Conservation (phyloP, 768 basidiomycete genomes). For the Sporobolomyces roseus region DNA sequence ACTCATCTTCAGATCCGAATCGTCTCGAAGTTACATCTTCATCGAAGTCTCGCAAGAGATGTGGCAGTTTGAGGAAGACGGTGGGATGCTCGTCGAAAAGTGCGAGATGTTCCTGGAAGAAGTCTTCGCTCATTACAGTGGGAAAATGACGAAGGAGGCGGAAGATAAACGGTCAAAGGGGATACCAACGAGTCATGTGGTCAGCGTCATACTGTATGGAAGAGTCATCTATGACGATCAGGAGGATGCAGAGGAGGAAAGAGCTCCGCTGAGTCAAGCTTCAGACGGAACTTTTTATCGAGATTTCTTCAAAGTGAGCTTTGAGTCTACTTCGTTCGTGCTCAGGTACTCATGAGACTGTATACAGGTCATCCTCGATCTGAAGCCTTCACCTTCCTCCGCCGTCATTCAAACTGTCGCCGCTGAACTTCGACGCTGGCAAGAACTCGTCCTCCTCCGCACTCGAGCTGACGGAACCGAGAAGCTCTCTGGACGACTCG, state of each 20-base stretch:
- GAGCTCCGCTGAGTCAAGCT: constrained; percentile 71
- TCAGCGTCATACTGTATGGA: constrained; percentile 90
- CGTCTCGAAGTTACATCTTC: constrained; percentile 86
- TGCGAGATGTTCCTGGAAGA: constrained; percentile 92
- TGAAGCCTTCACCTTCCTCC: constrained; percentile 51
- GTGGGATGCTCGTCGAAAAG: constrained; percentile 81
- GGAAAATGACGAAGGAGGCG: constrained; percentile 24
- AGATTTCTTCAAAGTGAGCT: constrained; percentile 57
- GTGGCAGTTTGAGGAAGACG: constrained; percentile 95
- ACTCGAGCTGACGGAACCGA: constrained; percentile 49
- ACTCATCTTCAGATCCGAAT: constrained; percentile 80
- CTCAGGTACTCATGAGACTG: neutral
- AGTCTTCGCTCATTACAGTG: constrained; percentile 75
- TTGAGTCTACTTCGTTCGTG: neutral
- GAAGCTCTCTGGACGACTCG: constrained; percentile 69
- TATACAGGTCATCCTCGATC: constrained; percentile 74
- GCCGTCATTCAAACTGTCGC: constrained; percentile 29
- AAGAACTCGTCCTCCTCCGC: constrained; percentile 26
- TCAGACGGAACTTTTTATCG: constrained; percentile 59
- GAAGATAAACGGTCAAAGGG: constrained; percentile 49
- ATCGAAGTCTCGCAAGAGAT: constrained; percentile 94
- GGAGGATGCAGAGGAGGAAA: constrained; percentile 59
- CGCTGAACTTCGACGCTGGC: constrained; percentile 29
- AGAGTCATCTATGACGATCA: constrained; percentile 80
- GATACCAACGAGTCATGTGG: constrained; percentile 81